Percentiles rank a stretch among this genome's conserved stretches.
Evolutionary conservation across 768 basidiomycete species (phyloP).

Genomic region (Lactarius indigo): DNA sequence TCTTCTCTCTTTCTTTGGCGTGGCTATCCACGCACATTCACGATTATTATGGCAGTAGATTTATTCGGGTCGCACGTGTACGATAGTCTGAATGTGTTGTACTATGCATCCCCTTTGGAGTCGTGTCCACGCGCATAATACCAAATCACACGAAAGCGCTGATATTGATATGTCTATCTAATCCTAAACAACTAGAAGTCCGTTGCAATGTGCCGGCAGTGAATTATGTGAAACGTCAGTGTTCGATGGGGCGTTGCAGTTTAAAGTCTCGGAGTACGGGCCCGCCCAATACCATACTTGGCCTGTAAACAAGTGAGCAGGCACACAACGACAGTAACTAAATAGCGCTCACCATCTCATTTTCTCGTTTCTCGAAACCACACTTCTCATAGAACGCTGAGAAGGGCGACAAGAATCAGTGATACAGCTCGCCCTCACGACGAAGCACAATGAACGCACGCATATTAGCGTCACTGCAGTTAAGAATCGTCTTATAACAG

Average conservation of each 20-base stretch:
- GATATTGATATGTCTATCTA: slow-evolving; percentile 3
- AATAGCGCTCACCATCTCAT: slow-evolving; percentile 71
- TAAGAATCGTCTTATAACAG: slow-evolving; percentile 96
- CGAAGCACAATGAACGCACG: slow-evolving; percentile 54
- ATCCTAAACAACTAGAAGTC: background rate
- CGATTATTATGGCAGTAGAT: slow-evolving; percentile 16
- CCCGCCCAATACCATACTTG: slow-evolving; percentile 52
- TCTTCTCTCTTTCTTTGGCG: slow-evolving; percentile 1
- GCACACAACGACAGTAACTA: background rate
- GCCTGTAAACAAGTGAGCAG: slow-evolving; percentile 38
- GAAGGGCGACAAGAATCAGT: background rate
- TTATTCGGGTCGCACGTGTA: slow-evolving; percentile 20
- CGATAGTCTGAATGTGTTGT: slow-evolving; percentile 22
- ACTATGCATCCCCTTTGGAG: slow-evolving; percentile 5
- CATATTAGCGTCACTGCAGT: slow-evolving; percentile 88
- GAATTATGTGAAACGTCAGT: background rate
- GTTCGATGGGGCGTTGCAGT: background rate
- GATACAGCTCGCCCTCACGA: background rate
- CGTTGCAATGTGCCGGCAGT: background rate
- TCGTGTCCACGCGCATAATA: background rate
- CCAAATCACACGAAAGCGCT: background rate
- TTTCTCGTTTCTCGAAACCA: slow-evolving; percentile 86
- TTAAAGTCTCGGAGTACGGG: slow-evolving; percentile 35
- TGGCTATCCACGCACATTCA: slow-evolving; percentile 20
- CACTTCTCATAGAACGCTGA: slow-evolving; percentile 97